phyloP scores from a whole-genome alignment of 2,329 filamentous ascomycete species.

The Pezicula neosporulosa region DNA sequence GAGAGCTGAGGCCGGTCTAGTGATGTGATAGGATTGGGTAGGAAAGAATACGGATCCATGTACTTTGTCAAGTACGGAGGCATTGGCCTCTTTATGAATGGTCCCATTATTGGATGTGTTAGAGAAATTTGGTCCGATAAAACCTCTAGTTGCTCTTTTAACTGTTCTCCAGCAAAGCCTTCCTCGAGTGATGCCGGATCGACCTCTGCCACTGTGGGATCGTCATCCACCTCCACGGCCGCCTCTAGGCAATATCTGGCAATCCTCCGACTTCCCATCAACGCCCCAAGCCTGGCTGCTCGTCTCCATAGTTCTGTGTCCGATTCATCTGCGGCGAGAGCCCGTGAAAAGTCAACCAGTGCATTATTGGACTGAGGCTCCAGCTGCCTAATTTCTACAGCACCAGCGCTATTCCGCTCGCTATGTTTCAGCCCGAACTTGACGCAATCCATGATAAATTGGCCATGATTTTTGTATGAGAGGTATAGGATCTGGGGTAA shows the following conservation, averaged over 20 bases:
- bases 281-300: conserved; percentile 53
- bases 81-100: conserved; percentile 51
- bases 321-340: conserved; percentile 62
- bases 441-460: conserved; percentile 79
- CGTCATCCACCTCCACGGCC: conserved; percentile 64
- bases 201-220: conserved; percentile 58
- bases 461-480: conserved; percentile 91
- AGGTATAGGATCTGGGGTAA: conserved; percentile 88
- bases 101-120: conserved; percentile 57
- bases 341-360: conserved; percentile 53
- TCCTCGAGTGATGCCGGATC: conserved; percentile 62
- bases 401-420: conserved; percentile 18
- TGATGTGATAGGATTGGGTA: conserved; percentile 47
- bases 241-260: conserved; percentile 62
- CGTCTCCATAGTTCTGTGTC: conserved; percentile 65
- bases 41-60: conserved; percentile 59
- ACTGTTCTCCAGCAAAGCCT: conserved; percentile 58
- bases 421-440: conserved; percentile 46
- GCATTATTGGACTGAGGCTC: conserved; percentile 34
- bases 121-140: conserved; percentile 53
- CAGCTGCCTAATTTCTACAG: conserved; percentile 33
- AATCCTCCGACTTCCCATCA: conserved; percentile 53
- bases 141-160: conserved; percentile 51
- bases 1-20: neutral
- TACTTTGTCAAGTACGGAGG: conserved; percentile 47